These are phyloP conservation scores for Lentinula boryana DNA, from an alignment of 768 basidiomycete genomes.

Conservation along the genomic window DNA sequence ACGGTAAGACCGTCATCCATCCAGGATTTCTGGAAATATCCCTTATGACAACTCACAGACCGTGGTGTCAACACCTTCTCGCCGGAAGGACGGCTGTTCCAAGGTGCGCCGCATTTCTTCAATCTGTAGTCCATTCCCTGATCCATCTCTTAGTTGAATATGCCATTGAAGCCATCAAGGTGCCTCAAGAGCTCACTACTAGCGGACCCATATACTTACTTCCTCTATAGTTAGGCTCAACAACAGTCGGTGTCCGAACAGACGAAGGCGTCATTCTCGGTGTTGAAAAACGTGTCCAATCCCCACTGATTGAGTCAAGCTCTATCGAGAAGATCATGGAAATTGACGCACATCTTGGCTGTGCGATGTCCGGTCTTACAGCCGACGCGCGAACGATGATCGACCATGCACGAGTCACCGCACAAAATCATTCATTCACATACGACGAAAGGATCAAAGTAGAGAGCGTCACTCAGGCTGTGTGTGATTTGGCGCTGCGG, in stretches of 20 bases:
- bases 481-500: constrained; percentile 92
- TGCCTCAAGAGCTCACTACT: constrained; percentile 23
- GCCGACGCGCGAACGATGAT: constrained; percentile 99
- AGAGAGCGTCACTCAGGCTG: constrained; percentile 96
- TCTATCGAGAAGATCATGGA: constrained; percentile 99
- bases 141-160: constrained; percentile 75
- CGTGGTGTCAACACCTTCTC: constrained; percentile 99
- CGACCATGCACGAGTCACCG: constrained; percentile 96
- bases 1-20: constrained; percentile 47
- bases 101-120: constrained; percentile 51
- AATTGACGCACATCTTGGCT: constrained; percentile 93
- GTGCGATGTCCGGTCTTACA: constrained; percentile 96
- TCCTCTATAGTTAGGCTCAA: constrained; percentile 80
- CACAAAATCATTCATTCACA: constrained; percentile 92
- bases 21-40: background rate
- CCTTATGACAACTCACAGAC: constrained; percentile 38
- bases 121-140: background rate
- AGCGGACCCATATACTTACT: background rate
- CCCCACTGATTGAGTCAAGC: constrained; percentile 87
- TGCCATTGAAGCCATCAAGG: constrained; percentile 99
- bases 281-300: constrained; percentile 98
- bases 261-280: constrained; percentile 87
- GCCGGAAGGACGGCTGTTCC: constrained; percentile 96
- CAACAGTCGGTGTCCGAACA: constrained; percentile 93
- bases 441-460: constrained; percentile 97